Conservation (phyloP, 768 basidiomycete genomes). For the Mrakia blollopis region DNA sequence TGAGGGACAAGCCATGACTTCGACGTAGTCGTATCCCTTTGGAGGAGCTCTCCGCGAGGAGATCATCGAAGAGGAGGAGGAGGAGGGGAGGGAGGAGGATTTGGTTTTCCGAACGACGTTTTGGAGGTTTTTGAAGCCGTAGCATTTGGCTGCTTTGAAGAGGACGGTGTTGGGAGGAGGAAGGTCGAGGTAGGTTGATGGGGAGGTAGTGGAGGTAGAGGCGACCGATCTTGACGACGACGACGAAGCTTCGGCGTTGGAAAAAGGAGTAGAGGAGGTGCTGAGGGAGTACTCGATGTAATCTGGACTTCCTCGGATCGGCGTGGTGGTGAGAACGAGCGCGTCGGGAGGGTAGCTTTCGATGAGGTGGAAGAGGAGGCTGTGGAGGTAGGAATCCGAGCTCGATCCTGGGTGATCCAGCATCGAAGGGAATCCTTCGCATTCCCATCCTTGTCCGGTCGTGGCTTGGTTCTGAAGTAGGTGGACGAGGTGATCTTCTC, state of each 20-base stretch:
- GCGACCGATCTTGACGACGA: background rate
- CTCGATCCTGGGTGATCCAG: constrained; percentile 74
- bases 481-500: constrained; percentile 47
- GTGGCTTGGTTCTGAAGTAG: background rate
- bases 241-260: constrained; percentile 28
- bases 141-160: constrained; percentile 91
- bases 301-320: constrained; percentile 57
- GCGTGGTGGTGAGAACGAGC: constrained; percentile 36
- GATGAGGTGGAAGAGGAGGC: constrained; percentile 59
- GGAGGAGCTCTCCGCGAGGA: constrained; percentile 11
- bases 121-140: constrained; percentile 94
- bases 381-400: constrained; percentile 87
- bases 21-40: constrained; percentile 78
- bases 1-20: constrained; percentile 98
- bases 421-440: constrained; percentile 60
- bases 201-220: background rate
- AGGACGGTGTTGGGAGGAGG: constrained; percentile 46
- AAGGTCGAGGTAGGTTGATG: constrained; percentile 18
- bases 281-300: constrained; percentile 64
- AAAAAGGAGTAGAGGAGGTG: constrained; percentile 42
- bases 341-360: constrained; percentile 37
- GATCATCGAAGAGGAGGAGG: constrained; percentile 34
- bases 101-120: constrained; percentile 86
- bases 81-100: constrained; percentile 41
- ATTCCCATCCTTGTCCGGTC: constrained; percentile 25